A percentile compares a stretch with the other conserved stretches of the same genome.
These are phyloP conservation scores for Xylaria sp. DNA, from an alignment of 495 filamentous ascomycete genomes.

Conservation along the genomic window DNA sequence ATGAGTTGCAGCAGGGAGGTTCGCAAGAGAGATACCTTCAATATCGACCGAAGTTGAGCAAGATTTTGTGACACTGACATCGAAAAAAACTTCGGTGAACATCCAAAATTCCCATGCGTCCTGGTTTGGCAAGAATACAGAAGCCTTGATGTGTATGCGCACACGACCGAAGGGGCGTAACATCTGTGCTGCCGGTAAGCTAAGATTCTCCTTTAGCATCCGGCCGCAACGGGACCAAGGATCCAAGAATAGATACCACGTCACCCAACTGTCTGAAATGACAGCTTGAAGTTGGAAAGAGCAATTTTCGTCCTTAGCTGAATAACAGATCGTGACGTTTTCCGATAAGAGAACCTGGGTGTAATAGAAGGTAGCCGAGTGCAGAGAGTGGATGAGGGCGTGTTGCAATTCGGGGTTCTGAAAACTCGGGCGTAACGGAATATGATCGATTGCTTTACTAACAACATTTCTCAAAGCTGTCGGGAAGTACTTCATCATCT, in stretches of 20 bases:
- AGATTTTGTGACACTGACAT: neutral
- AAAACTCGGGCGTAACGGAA: constrained; percentile 10
- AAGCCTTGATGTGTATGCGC: neutral
- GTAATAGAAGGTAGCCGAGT: constrained; percentile 38
- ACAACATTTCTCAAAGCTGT: constrained; percentile 19
- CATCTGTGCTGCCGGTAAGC: neutral
- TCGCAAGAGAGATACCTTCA: neutral
- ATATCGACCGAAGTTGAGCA: neutral
- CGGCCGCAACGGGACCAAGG: constrained; percentile 29
- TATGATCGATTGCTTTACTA: neutral
- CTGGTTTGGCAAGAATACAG: neutral
- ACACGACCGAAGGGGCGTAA: constrained; percentile 33
- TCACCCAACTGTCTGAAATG: constrained; percentile 30
- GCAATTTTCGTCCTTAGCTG: constrained; percentile 25
- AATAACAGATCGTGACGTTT: constrained; percentile 42
- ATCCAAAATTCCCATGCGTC: constrained; percentile 25
- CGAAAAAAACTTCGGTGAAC: constrained; percentile 6
- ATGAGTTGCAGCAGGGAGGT: neutral
- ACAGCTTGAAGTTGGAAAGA: constrained; percentile 45
- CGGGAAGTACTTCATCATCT: constrained; percentile 34
- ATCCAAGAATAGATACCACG: constrained; percentile 46
- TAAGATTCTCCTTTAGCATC: neutral
- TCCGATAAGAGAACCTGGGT: constrained; percentile 44
- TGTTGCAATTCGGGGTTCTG: neutral
- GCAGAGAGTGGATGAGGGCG: constrained; percentile 15